A percentile compares a stretch with the other conserved stretches of the same genome.
phyloP scores from a whole-genome alignment of 306 rosid genomes.

The Carpinus viminea region DNA sequence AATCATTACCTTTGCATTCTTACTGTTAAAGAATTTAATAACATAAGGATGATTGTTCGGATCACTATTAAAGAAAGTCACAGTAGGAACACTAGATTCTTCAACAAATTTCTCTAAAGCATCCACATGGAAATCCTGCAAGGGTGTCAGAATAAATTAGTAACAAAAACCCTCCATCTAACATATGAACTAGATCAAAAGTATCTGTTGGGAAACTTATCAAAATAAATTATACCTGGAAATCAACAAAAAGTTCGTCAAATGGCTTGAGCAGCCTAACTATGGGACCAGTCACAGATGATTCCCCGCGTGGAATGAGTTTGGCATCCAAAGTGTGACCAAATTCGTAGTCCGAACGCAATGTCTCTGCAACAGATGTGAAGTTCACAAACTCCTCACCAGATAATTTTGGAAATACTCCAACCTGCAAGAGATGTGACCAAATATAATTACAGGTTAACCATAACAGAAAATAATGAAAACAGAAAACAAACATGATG shows the following conservation, averaged over 20 bases:
- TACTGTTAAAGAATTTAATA: slow-evolving; percentile 59
- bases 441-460: slow-evolving; percentile 2
- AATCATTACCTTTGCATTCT: slow-evolving; percentile 61
- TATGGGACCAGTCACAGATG: slow-evolving; percentile 69
- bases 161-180: neutral
- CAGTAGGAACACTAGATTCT: slow-evolving; percentile 55
- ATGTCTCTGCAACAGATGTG: slow-evolving; percentile 62
- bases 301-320: slow-evolving; percentile 86
- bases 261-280: slow-evolving; percentile 92
- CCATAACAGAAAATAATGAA: neutral
- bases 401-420: slow-evolving; percentile 71
- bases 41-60: slow-evolving; percentile 71
- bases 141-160: slow-evolving; percentile 3
- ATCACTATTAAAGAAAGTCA: slow-evolving; percentile 70
- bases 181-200: neutral
- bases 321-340: slow-evolving; percentile 84
- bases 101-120: slow-evolving; percentile 74
- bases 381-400: slow-evolving; percentile 80
- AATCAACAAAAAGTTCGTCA: slow-evolving; percentile 83
- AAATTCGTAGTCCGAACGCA: slow-evolving; percentile 82
- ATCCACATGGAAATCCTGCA: slow-evolving; percentile 72
- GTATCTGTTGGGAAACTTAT: neutral
- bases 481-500: neutral
- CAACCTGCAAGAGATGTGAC: slow-evolving; percentile 57
- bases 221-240: slow-evolving; percentile 49